A percentile compares a stretch with the other conserved stretches of the same genome.
Evolutionary conservation across 331 rosid genomes (phyloP).

Genomic region (Quercus phellos): DNA sequence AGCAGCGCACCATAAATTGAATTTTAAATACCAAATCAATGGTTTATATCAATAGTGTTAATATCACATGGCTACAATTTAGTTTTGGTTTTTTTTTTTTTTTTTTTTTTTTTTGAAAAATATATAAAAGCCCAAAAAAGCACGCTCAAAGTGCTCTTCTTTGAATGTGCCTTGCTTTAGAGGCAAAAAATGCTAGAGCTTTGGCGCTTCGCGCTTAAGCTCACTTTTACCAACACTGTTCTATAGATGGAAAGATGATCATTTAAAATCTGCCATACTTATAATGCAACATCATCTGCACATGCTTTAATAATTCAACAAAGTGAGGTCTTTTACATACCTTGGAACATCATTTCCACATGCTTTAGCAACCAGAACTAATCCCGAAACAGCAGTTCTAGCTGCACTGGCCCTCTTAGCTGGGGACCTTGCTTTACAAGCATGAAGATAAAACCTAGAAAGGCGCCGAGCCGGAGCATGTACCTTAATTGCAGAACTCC

Average conservation of each 20-base stretch:
- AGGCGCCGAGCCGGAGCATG: constrained; percentile 92
- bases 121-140: too few relatives aligned
- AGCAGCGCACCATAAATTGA: too few relatives aligned
- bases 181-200: too few relatives aligned
- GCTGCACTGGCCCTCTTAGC: constrained; percentile 60
- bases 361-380: constrained; percentile 79
- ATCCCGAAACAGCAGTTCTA: constrained; percentile 64
- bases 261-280: constrained; percentile 4
- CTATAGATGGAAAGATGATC: constrained; percentile 9
- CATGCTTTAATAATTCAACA: not conserved
- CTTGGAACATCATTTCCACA: constrained; percentile 95
- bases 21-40: too few relatives aligned
- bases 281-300: not conserved
- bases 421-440: constrained; percentile 48
- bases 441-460: constrained; percentile 74
- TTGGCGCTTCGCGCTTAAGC: too few relatives aligned
- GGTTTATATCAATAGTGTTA: too few relatives aligned
- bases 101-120: too few relatives aligned
- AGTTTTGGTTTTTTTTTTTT: too few relatives aligned
- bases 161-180: too few relatives aligned
- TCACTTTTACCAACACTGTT: too few relatives aligned
- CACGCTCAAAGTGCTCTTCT: too few relatives aligned
- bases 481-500: constrained; percentile 72
- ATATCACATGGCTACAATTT: too few relatives aligned
- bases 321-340: constrained; percentile 31